Percentiles rank a stretch among this genome's conserved stretches.
Evolutionary conservation across 2,329 filamentous ascomycete genomes (phyloP).

Genomic region (Cordyceps farinosa): DNA sequence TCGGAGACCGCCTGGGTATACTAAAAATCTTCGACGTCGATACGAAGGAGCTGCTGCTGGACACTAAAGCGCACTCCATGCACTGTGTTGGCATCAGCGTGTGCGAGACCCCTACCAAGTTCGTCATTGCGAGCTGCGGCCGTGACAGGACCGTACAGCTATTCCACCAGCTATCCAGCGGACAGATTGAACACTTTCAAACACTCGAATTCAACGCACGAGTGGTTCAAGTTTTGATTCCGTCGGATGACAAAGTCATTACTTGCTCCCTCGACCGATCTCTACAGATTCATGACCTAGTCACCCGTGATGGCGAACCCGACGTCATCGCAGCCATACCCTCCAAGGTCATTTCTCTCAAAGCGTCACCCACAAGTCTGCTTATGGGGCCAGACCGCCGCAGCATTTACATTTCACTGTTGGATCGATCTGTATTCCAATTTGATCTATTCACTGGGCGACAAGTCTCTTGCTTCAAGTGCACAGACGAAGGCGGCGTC

Average conservation of each 20-base stretch:
- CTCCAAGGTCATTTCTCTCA: constrained; percentile 73
- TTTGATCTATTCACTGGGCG: constrained; percentile 66
- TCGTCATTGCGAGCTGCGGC: constrained; percentile 76
- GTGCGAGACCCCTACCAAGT: constrained; percentile 56
- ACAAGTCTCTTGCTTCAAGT: constrained; percentile 71
- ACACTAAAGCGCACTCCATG: constrained; percentile 79
- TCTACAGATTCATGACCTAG: constrained; percentile 74
- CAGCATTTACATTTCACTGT: constrained; percentile 55
- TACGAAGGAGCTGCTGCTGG: constrained; percentile 59
- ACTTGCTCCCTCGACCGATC: constrained; percentile 89
- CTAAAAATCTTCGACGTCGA: constrained; percentile 65
- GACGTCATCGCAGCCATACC: constrained; percentile 73
- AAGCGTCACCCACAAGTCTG: constrained; percentile 85
- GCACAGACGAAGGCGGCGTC: constrained; percentile 71
- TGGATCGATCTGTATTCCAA: constrained; percentile 58
- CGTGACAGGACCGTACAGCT: constrained; percentile 90
- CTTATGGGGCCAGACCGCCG: constrained; percentile 60
- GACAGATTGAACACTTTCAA: constrained; percentile 73
- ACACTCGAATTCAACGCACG: constrained; percentile 90
- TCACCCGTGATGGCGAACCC: constrained; percentile 62
- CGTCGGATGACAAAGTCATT: constrained; percentile 70
- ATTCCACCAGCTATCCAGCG: constrained; percentile 60
- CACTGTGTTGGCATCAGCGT: constrained; percentile 82
- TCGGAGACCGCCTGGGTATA: constrained; percentile 83
- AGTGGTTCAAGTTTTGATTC: constrained; percentile 70